phyloP scores from a whole-genome alignment of 176 grass and related monocot genomes.

The Paspalum vaginatum region DNA sequence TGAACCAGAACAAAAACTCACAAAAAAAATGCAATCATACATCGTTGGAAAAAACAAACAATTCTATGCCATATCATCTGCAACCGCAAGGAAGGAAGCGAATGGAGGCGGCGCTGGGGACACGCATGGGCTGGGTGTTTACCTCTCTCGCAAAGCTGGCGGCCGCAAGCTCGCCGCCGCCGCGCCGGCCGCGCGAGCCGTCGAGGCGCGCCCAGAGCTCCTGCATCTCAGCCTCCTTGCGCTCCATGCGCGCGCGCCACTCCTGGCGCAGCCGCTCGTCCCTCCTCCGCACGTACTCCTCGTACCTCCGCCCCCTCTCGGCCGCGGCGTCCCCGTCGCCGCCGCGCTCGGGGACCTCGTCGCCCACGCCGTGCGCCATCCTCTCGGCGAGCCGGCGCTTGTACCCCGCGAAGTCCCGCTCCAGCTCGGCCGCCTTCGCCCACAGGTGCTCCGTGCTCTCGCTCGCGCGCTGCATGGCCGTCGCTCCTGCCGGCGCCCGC shows the following conservation, averaged over 20 bases:
- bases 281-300: conserved; percentile 55
- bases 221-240: conserved; percentile 63
- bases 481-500: neutral
- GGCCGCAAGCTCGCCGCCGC: conserved; percentile 4
- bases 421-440: conserved; percentile 63
- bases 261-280: conserved; percentile 66
- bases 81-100: neutral
- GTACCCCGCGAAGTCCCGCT: conserved; percentile 64
- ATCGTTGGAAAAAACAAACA: neutral
- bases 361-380: neutral
- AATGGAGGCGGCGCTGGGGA: neutral
- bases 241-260: conserved; percentile 57
- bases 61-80: neutral
- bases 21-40: neutral
- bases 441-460: conserved; percentile 32
- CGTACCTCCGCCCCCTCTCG: conserved; percentile 52
- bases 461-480: neutral
- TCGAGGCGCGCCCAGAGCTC: conserved; percentile 64
- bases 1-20: neutral
- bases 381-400: conserved; percentile 43
- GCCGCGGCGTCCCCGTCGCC: neutral
- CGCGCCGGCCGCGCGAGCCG: conserved; percentile 6
- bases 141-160: conserved; percentile 26
- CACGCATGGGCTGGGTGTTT: neutral
- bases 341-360: neutral